Evolutionary conservation across 805 yeast genomes (phyloP), one percentile per base, ranked within the genome.

Genomic region (Wickerhamiella spandovensis): DNA sequence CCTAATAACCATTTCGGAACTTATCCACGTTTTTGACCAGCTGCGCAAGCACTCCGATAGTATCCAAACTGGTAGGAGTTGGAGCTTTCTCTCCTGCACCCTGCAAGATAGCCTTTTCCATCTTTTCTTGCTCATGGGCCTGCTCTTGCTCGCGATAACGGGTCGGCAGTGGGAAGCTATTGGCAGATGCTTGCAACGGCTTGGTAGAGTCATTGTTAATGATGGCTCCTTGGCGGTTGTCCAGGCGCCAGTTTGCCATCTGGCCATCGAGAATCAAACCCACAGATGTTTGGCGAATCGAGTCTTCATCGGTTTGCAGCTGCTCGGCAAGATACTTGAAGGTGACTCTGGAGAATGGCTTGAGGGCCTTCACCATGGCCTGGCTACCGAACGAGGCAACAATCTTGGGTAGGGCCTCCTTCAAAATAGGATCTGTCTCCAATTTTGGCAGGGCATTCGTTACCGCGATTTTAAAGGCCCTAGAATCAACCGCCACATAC

Each of bases 331-430:
- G 51, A 42, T 53, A 59, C n/a, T 24, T 50, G 28, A 61, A 49
- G 2, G 57, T 57, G 28, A 65, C 60, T 7, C 62, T 51, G 17
- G 62, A 53, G 42, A 60, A 65, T 8, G 70, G 70, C 47, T 53
- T 53, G 37, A 65, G 56, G 43, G 59, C n/a, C 23, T 60, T 53
- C n/a, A 62, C 45, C 22, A 66, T 47, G 6, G 61, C 60, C 50
- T 57, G 60, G 15, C 60, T 51, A 18, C 64, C 56, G 41, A 66
- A 57, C 3, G 58, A 51, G 5, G 50, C 49, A n/a, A 55, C 49
- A 17, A 66, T 51, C 35, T 62, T 63, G n/a, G 55, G 56, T 13
- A 61, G 21, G 21, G 58, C 53, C 10, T 22, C 41, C 22, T 49
- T 22, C 18, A 55, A 50, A 44, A 50, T 52, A 32, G 39, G 32